phyloP scores from a whole-genome alignment of 2,329 filamentous ascomycete species.

The Talaromyces sp. region DNA sequence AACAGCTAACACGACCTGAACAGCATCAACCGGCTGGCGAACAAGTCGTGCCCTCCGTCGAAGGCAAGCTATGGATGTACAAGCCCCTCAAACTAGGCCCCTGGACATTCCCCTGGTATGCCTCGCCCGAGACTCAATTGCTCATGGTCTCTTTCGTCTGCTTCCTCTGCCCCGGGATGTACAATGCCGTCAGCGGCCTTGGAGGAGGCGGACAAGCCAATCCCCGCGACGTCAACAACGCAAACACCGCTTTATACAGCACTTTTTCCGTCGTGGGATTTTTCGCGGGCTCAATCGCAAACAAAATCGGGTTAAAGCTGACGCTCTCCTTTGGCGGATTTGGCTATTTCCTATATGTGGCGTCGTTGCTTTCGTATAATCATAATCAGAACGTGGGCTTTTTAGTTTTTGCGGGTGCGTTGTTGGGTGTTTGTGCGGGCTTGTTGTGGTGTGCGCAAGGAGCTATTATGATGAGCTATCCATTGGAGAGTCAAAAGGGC shows the following conservation, averaged over 20 bases:
- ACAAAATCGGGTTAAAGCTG: constrained; percentile 42
- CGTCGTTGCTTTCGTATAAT: constrained; percentile 50
- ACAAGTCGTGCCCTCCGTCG: not conserved
- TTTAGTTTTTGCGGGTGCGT: constrained; percentile 48
- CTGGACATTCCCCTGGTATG: constrained; percentile 61
- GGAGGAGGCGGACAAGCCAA: constrained; percentile 62
- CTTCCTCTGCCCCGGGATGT: constrained; percentile 71
- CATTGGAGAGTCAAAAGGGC: constrained; percentile 74
- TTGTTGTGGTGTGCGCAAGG: constrained; percentile 52
- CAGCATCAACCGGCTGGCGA: not conserved
- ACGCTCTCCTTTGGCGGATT: constrained; percentile 47
- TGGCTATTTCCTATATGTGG: constrained; percentile 49
- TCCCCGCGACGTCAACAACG: constrained; percentile 58
- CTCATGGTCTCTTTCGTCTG: constrained; percentile 67
- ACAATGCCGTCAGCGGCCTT: constrained; percentile 63
- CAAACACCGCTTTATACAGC: constrained; percentile 68
- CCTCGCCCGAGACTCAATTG: constrained; percentile 68
- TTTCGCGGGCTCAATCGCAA: constrained; percentile 54
- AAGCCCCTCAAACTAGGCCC: constrained; percentile 55
- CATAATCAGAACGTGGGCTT: constrained; percentile 48
- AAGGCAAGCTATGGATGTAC: constrained; percentile 59
- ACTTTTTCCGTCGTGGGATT: constrained; percentile 65
- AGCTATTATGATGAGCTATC: constrained; percentile 71
- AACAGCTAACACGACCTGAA: not conserved
- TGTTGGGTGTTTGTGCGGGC: constrained; percentile 49